These are phyloP conservation scores for Picochlorum sp. DNA, from an alignment of 139 green algal genomes.

Conservation along the genomic window DNA sequence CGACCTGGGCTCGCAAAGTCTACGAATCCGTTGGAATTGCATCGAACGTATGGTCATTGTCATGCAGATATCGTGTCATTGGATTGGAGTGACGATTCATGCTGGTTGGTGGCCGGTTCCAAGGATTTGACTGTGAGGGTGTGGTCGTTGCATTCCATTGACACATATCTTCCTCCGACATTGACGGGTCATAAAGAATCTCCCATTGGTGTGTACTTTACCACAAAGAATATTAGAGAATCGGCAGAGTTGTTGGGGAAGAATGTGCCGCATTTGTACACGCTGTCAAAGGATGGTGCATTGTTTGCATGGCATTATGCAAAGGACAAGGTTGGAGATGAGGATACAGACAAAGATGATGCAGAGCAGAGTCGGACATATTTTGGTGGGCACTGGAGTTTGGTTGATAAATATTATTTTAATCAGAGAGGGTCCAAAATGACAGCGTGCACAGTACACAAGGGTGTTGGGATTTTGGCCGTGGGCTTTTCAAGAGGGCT, in stretches of 20 bases:
- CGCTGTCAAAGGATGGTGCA: slow-evolving; percentile 73
- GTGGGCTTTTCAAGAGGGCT: slow-evolving; percentile 71
- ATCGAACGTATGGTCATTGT: slow-evolving; percentile 78
- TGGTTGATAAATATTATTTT: slow-evolving; percentile 77
- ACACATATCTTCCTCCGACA: slow-evolving; percentile 65
- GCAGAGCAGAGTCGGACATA: slow-evolving; percentile 9
- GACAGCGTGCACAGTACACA: slow-evolving; percentile 49
- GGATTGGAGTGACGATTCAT: slow-evolving; percentile 70
- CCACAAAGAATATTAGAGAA: slow-evolving; percentile 19
- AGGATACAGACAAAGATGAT: not conserved
- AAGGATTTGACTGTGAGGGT: slow-evolving; percentile 78
- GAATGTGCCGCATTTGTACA: slow-evolving; percentile 52
- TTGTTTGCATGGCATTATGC: slow-evolving; percentile 72
- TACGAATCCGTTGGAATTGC: slow-evolving; percentile 80
- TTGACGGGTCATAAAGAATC: slow-evolving; percentile 78
- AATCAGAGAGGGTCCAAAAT: slow-evolving; percentile 46
- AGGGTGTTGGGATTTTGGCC: slow-evolving; percentile 49
- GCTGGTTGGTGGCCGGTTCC: slow-evolving; percentile 66
- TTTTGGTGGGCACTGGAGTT: slow-evolving; percentile 58
- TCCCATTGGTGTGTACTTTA: slow-evolving; percentile 69
- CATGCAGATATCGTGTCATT: slow-evolving; percentile 77
- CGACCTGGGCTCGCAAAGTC: slow-evolving; percentile 69
- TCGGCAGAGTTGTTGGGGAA: slow-evolving; percentile 40
- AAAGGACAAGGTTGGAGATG: not conserved
- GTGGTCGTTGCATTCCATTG: slow-evolving; percentile 70